Percentiles rank a stretch among this genome's conserved stretches.
These are phyloP conservation scores for Psilocybe tampanensis DNA, from an alignment of 768 basidiomycete species.

Conservation along the genomic window DNA sequence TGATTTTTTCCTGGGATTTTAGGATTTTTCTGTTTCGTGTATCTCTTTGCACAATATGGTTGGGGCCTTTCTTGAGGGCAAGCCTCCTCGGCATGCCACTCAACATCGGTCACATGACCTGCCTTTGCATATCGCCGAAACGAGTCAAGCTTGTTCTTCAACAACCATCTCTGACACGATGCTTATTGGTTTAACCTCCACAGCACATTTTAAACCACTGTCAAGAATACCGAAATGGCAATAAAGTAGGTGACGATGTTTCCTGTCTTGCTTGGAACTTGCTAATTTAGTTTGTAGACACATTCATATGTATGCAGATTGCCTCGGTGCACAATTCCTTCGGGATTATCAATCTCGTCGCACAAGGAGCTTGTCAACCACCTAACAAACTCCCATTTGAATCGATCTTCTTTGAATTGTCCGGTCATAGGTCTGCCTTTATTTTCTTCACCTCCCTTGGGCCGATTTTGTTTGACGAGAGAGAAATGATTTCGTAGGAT, in stretches of 20 bases:
- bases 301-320: slow-evolving; percentile 19
- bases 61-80: too few relatives aligned
- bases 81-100: background rate
- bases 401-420: slow-evolving; percentile 23
- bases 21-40: background rate
- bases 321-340: slow-evolving; percentile 22
- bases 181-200: background rate
- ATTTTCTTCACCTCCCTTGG: background rate
- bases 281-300: background rate
- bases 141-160: background rate
- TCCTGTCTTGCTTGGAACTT: background rate
- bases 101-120: background rate
- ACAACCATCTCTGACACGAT: background rate
- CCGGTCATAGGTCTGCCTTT: slow-evolving; percentile 24
- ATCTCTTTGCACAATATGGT: too few relatives aligned
- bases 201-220: slow-evolving; percentile 21
- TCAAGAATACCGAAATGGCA: slow-evolving; percentile 5
- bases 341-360: slow-evolving; percentile 13
- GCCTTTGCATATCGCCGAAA: background rate
- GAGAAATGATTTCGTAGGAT: slow-evolving; percentile 9
- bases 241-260: slow-evolving; percentile 4
- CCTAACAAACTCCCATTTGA: slow-evolving; percentile 28
- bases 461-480: background rate
- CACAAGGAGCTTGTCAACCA: slow-evolving; percentile 22
- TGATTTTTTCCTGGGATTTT: slow-evolving; percentile 2